Conservation (phyloP, 768 basidiomycete genomes). For the Tulasnella sp. region DNA sequence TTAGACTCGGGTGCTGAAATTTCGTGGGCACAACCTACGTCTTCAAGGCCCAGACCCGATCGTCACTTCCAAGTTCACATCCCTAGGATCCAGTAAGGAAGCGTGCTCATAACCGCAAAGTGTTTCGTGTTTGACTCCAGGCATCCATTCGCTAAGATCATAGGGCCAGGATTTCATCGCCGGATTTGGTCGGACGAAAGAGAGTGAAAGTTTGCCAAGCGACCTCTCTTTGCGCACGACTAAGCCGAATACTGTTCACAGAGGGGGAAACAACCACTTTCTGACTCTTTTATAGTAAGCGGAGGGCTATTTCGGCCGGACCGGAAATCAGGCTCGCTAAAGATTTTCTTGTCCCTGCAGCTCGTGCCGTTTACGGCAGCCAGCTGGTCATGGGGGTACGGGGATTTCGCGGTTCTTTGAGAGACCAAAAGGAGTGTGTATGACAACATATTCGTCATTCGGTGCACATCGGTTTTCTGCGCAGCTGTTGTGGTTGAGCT, state of each 20-base stretch:
- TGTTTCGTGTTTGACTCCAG: background rate
- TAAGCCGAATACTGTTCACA: background rate
- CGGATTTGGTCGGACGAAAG: background rate
- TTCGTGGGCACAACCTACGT: background rate
- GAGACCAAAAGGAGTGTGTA: background rate
- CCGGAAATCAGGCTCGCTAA: background rate
- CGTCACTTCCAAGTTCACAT: background rate
- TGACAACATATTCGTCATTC: conserved; percentile 2
- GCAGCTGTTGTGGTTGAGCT: background rate
- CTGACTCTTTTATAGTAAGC: background rate
- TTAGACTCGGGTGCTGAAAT: background rate
- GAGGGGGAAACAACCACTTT: background rate
- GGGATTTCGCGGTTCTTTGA: background rate
- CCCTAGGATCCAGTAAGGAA: background rate
- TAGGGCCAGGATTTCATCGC: background rate
- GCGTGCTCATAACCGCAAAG: background rate
- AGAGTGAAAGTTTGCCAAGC: background rate
- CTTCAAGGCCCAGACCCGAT: background rate
- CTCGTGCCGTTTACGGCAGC: conserved; percentile 2
- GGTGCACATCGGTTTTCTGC: background rate
- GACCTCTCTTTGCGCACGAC: background rate
- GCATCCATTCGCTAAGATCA: background rate
- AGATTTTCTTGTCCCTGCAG: background rate
- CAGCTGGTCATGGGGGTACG: background rate
- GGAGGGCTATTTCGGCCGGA: background rate